These are phyloP conservation scores for Tolypocladium tropicale DNA, from an alignment of 2,329 filamentous ascomycete genomes.

Conservation along the genomic window DNA sequence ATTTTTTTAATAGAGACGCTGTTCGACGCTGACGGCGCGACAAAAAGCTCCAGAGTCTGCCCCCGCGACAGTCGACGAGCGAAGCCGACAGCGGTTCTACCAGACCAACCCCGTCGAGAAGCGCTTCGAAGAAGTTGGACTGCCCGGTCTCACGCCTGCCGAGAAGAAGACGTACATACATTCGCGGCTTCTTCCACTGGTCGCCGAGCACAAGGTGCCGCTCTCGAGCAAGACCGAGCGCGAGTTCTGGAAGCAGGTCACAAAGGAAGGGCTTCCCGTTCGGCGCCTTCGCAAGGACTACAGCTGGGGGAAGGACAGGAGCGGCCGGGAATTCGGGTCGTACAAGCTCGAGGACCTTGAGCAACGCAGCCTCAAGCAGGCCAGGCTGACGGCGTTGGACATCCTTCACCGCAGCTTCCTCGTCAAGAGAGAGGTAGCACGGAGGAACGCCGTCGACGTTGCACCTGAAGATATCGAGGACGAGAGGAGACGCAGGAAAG, in stretches of 20 bases:
- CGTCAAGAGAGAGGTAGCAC: slow-evolving; percentile 22
- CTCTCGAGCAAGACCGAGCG: slow-evolving; percentile 38
- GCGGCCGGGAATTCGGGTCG: slow-evolving; percentile 37
- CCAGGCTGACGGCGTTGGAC: slow-evolving; percentile 31
- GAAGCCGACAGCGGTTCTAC: slow-evolving; percentile 35
- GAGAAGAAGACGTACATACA: slow-evolving; percentile 40
- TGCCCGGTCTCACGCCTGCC: slow-evolving; percentile 32
- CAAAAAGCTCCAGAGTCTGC: slow-evolving; percentile 19
- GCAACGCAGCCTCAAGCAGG: slow-evolving; percentile 28
- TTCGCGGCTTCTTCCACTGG: slow-evolving; percentile 32
- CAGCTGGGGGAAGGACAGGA: slow-evolving; percentile 40
- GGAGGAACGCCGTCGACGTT: slow-evolving; percentile 12
- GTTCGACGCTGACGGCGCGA: background rate
- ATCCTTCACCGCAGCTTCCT: slow-evolving; percentile 35
- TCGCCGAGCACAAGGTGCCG: slow-evolving; percentile 22
- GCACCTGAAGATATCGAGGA: slow-evolving; percentile 30
- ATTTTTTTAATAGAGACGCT: too few species aligned
- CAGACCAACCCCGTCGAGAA: slow-evolving; percentile 39
- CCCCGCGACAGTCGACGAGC: slow-evolving; percentile 37
- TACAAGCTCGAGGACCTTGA: slow-evolving; percentile 37
- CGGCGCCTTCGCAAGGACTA: slow-evolving; percentile 29
- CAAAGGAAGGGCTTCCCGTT: slow-evolving; percentile 40
- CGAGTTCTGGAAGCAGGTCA: slow-evolving; percentile 47
- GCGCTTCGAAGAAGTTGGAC: slow-evolving; percentile 31
- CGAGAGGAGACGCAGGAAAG: slow-evolving; percentile 35